These are phyloP conservation scores for Hypsizygus marmoreus DNA, from an alignment of 768 basidiomycete species.

Conservation along the genomic window DNA sequence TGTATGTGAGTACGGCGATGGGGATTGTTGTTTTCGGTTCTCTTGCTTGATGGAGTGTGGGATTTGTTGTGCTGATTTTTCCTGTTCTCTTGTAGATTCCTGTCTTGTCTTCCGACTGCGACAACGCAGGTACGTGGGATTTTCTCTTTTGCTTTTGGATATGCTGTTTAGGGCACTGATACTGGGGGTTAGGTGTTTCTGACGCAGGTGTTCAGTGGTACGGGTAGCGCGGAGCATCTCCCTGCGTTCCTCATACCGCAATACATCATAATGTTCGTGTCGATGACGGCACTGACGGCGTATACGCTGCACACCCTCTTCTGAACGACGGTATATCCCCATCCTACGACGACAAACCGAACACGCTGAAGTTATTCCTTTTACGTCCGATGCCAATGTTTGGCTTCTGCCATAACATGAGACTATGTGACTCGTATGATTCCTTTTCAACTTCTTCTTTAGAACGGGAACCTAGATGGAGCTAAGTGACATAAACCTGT, in stretches of 20 bases:
- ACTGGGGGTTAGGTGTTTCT: constrained; percentile 66
- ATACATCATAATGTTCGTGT: constrained; percentile 52
- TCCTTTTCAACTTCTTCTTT: too few relatives aligned
- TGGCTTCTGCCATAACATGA: too few relatives aligned
- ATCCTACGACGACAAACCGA: too few relatives aligned
- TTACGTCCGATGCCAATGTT: too few relatives aligned
- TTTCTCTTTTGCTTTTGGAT: neutral
- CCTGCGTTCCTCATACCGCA: constrained; percentile 66
- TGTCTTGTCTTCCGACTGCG: constrained; percentile 62
- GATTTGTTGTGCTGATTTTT: neutral
- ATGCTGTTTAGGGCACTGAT: neutral
- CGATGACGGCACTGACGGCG: constrained; percentile 51
- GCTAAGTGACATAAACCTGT: too few relatives aligned
- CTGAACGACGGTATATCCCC: too few relatives aligned
- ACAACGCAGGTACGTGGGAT: constrained; percentile 49
- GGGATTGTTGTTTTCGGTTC: neutral
- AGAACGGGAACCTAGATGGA: too few relatives aligned
- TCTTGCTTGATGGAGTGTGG: neutral
- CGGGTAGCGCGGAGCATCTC: constrained; percentile 62
- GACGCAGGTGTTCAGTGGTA: constrained; percentile 68
- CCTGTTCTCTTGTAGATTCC: constrained; percentile 39
- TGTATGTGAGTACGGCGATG: constrained; percentile 69
- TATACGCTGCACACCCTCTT: constrained; percentile 47
- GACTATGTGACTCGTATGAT: too few relatives aligned
- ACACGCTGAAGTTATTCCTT: too few relatives aligned